Evolutionary conservation across 495 filamentous ascomycete genomes (phyloP), one percentile per base, ranked within the genome.

Genomic region (Glarea lozoyensis): DNA sequence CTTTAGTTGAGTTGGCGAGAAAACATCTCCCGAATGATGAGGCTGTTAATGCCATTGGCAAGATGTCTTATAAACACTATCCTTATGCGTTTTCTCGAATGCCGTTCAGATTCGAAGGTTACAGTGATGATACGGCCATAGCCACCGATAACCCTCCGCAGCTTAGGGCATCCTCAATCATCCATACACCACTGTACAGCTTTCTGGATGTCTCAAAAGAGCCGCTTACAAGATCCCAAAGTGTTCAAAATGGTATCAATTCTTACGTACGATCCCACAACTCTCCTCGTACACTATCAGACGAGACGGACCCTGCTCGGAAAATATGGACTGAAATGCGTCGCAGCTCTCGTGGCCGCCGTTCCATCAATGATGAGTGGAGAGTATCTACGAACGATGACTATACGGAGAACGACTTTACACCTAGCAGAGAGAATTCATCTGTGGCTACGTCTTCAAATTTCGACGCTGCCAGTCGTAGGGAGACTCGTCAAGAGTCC

Each of bases 251-350:
- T 31, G 17, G 62, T 60, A 32, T 49, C 63, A 32, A 36, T 16
- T 44, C 46, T 35, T 39, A 48, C 33, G 36, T 39, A 20, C 23
- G 27, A 39, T 40, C 33, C 32, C 21, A 52, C 30, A 10, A 10
- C 23, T 16, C 37, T 29, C 21, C 34, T 24, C 5, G 10, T 17
- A 20, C 21, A 9, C 16, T 27, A 41, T 9, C 27, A 35, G 38
- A 49, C 22, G 55, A 54, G 18, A 45, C 49, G 0, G 68, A 69
- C 42, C 66, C 65, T 23, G 68, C 68, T 17, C 48, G 63, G 25
- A 65, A 59, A 41, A 69, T 72, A 20, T 69, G 68, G 68, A 61
- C 56, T n/a, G 57, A 65, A 33, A 63, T 72, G 55, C 63, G 55
- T 9, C 39, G 40, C 3, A 44, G 17, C 21, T 54, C 47, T 2